Evolutionary conservation across 148 eudicot genomes (phyloP), one percentile per base, ranked within the genome.

Genomic region (Oxyria digyna): DNA sequence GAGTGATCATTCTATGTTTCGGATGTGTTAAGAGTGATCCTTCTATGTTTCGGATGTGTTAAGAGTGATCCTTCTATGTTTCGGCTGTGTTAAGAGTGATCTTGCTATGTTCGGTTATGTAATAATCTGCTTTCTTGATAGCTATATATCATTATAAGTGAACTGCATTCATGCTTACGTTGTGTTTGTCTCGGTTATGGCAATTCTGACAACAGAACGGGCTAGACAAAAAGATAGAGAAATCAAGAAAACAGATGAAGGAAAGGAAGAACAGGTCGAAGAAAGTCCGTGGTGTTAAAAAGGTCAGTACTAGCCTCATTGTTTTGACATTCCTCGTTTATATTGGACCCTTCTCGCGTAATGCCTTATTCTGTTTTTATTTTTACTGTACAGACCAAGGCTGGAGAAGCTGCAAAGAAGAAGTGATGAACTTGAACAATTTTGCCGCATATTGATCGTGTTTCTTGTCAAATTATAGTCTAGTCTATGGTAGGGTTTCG

Each of bases 231-330:
- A 89, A 86, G 87, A 69, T 89, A 23, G 96, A 86, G 78, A 89
- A 83, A 79, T 89, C 96, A 0, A 86, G 96, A 79, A 89, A 89
- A 42, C 96, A 89, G 69, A 41, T 89, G 80, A 89, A 89, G 75
- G 96, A 89, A 71, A 78, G 96, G 74, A 89, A 89, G 85, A 89
- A 89, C 76, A 87, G 96, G 70, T 79, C 96, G 0, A 89, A 81
- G 88, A 89, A 87, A 81, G 79, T 89, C 42, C 89, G 96, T 49
- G 96, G 96, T 77, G 89, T 89, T 10, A 89, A 89, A 85, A 89
- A 89, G 91, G 96, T 89, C 81, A 9, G 42, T 31, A 35, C 38
- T 35, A 10, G 6, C 33, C 32, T 43, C 21, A 5, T 11, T 69
- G 35, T n/a, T 40, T 6, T 27, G 32, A 35, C 2, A 38, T 26